Evolutionary conservation across 2,329 filamentous ascomycete species (phyloP).

Genomic region (Didymella sp.): DNA sequence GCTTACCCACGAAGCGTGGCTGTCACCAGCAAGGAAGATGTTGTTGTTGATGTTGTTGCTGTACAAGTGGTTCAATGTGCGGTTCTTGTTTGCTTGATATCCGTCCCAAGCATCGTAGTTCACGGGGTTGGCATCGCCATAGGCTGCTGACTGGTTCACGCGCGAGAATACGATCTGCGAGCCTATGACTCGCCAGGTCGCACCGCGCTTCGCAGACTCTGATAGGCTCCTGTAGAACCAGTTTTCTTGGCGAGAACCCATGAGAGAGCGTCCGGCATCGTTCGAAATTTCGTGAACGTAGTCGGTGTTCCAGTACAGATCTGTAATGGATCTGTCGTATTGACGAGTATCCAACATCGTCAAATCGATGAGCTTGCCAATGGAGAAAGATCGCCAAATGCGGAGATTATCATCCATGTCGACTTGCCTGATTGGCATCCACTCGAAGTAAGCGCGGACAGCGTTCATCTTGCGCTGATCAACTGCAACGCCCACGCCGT

Average conservation of each 20-base stretch:
- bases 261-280: slow-evolving; percentile 71
- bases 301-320: slow-evolving; percentile 63
- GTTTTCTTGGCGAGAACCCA: slow-evolving; percentile 75
- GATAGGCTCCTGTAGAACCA: slow-evolving; percentile 65
- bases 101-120: slow-evolving; percentile 70
- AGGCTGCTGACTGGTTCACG: slow-evolving; percentile 57
- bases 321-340: slow-evolving; percentile 54
- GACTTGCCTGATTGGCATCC: slow-evolving; percentile 55
- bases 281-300: slow-evolving; percentile 69
- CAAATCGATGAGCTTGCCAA: slow-evolving; percentile 52
- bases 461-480: slow-evolving; percentile 57
- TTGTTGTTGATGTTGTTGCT: slow-evolving; percentile 74
- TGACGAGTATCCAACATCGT: slow-evolving; percentile 55
- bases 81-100: slow-evolving; percentile 73
- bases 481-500: slow-evolving; percentile 48
- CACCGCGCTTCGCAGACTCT: slow-evolving; percentile 67
- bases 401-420: slow-evolving; percentile 54
- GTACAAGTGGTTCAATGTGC: slow-evolving; percentile 71
- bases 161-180: slow-evolving; percentile 73
- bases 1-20: slow-evolving; percentile 67
- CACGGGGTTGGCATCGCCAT: slow-evolving; percentile 54
- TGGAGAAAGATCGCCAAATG: slow-evolving; percentile 53
- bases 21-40: slow-evolving; percentile 74
- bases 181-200: slow-evolving; percentile 74
- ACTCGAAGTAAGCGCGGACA: slow-evolving; percentile 55